These are phyloP conservation scores for Dimargaris cristalligena DNA, from an alignment of 192 early-diverging fungal species.

Conservation along the genomic window DNA sequence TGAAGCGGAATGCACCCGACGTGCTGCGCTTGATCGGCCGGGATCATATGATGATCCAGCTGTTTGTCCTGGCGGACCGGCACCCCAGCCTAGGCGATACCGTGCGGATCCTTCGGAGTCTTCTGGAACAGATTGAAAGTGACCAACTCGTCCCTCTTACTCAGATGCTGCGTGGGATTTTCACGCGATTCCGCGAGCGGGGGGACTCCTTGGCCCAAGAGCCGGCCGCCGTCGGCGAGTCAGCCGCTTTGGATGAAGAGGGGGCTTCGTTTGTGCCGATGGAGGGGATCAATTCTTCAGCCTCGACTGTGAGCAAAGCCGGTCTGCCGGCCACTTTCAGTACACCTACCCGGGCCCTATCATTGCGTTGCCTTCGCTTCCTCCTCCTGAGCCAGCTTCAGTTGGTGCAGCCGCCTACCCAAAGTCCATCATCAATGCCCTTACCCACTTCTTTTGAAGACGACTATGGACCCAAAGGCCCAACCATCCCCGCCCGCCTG, in stretches of 20 bases:
- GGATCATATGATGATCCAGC: conserved; percentile 39
- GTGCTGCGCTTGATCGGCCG: conserved; percentile 50
- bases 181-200: background rate
- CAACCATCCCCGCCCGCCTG: conserved; percentile 19
- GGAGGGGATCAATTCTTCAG: background rate
- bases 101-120: conserved; percentile 40
- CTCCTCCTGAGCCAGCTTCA: background rate
- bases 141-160: background rate
- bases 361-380: background rate
- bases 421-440: too few relatives aligned
- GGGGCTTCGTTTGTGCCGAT: conserved; percentile 5
- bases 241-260: conserved; percentile 4
- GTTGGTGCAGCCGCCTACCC: background rate
- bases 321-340: background rate
- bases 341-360: background rate
- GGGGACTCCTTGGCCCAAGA: background rate
- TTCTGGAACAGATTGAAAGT: conserved; percentile 32
- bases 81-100: conserved; percentile 43
- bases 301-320: too few relatives aligned
- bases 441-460: too few relatives aligned
- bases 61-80: conserved; percentile 63
- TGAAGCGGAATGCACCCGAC: conserved; percentile 50
- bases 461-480: background rate
- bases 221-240: background rate
- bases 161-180: background rate